These are phyloP conservation scores for Botrytis aclada DNA, from an alignment of 2,329 filamentous ascomycete species.

Conservation along the genomic window DNA sequence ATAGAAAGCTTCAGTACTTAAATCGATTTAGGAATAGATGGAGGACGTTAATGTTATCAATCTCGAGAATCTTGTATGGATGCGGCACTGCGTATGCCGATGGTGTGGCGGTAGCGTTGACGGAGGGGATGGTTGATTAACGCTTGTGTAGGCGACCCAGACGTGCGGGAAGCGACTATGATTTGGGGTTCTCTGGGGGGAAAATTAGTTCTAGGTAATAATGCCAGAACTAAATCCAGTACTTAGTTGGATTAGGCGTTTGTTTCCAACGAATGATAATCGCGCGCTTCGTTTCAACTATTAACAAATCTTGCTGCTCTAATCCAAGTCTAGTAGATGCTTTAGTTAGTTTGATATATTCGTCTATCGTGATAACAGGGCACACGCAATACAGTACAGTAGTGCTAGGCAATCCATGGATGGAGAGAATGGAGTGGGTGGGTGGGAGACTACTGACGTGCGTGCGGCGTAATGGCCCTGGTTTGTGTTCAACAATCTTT, in stretches of 20 bases:
- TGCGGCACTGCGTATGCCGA: background rate
- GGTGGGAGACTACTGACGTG: constrained; percentile 11
- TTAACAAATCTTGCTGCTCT: constrained; percentile 15
- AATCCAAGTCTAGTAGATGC: constrained; percentile 10
- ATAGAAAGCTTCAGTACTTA: background rate
- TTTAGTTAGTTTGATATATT: constrained; percentile 2
- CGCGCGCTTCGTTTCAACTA: constrained; percentile 25
- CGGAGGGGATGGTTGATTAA: constrained; percentile 19
- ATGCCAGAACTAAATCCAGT: constrained; percentile 18
- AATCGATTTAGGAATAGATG: background rate
- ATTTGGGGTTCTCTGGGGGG: constrained; percentile 24
- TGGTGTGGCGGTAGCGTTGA: background rate
- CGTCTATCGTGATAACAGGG: constrained; percentile 5
- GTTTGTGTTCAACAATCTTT: background rate
- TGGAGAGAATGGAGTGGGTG: background rate
- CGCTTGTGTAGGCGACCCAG: constrained; percentile 34
- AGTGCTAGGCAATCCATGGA: background rate
- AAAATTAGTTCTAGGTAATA: constrained; percentile 20
- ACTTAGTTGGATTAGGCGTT: constrained; percentile 20
- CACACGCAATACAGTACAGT: background rate
- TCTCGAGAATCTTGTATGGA: background rate
- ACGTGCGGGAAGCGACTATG: constrained; percentile 28
- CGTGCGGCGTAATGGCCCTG: constrained; percentile 12
- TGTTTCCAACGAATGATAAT: constrained; percentile 21
- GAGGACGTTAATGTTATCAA: background rate